Conservation (phyloP, 2,329 filamentous ascomycete genomes). For the Lachnellula hyalina region DNA sequence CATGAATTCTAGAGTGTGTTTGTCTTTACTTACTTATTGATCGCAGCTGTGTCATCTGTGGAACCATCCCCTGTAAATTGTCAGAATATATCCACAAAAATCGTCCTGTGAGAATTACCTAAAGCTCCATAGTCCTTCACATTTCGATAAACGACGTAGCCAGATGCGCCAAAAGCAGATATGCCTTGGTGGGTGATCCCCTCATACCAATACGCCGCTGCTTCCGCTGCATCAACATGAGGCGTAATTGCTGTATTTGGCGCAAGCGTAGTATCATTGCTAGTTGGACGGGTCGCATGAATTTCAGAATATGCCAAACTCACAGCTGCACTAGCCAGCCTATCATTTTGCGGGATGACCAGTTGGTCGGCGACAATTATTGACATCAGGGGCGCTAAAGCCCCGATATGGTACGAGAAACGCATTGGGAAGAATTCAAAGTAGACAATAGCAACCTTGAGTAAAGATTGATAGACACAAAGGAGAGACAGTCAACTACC, state of each 20-base stretch:
- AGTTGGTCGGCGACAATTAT: neutral
- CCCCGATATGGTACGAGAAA: neutral
- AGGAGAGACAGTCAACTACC: no score
- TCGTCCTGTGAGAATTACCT: slow-evolving; percentile 1
- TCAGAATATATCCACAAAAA: neutral
- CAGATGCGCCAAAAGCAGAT: slow-evolving; percentile 14
- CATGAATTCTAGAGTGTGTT: slow-evolving; percentile 14
- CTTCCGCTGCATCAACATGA: neutral
- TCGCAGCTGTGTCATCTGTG: slow-evolving; percentile 79
- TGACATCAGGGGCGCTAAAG: neutral
- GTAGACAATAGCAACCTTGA: no score
- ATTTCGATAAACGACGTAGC: slow-evolving; percentile 20
- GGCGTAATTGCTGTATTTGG: neutral
- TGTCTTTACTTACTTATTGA: slow-evolving; percentile 52
- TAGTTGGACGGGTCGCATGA: neutral
- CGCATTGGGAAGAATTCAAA: neutral
- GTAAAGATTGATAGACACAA: no score
- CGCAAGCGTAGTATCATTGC: neutral
- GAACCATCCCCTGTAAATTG: slow-evolving; percentile 39
- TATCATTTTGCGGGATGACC: neutral
- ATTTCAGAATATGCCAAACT: neutral
- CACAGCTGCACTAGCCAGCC: neutral
- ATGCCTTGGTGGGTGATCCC: slow-evolving; percentile 19
- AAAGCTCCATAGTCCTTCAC: slow-evolving; percentile 19
- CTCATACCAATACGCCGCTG: slow-evolving; percentile 20